phyloP scores from a whole-genome alignment of 202 grass and related monocot genomes.

The Saccharum hybrid region DNA sequence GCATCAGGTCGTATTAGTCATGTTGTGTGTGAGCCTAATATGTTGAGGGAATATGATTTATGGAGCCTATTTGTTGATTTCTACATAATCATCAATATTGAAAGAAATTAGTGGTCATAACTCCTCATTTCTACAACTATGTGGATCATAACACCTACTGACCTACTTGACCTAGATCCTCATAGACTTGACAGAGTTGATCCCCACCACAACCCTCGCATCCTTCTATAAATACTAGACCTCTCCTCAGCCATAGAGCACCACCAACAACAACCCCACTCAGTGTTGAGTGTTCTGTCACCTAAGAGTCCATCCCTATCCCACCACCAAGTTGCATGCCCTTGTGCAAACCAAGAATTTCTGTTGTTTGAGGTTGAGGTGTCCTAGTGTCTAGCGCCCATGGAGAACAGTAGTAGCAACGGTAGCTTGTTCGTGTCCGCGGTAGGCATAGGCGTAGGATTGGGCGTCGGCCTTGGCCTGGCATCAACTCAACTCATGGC shows the following conservation, averaged over 20 bases:
- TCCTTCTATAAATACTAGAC: constrained; percentile 18
- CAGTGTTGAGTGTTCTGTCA: background rate
- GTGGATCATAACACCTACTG: background rate
- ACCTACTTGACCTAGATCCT: constrained; percentile 17
- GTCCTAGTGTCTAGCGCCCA: background rate
- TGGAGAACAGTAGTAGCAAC: constrained; percentile 46
- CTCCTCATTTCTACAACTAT: too few relatives aligned
- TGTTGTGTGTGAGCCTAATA: too few relatives aligned
- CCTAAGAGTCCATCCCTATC: background rate
- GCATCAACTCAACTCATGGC: constrained; percentile 53
- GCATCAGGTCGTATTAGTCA: background rate
- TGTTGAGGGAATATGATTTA: background rate
- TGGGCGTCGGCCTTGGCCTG: constrained; percentile 57
- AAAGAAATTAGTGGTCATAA: too few relatives aligned
- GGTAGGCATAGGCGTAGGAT: constrained; percentile 46
- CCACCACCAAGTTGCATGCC: constrained; percentile 29
- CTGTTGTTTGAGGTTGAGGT: background rate
- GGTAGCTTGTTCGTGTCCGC: constrained; percentile 57
- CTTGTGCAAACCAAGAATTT: background rate
- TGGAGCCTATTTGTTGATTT: background rate
- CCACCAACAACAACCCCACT: background rate
- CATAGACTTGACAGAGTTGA: background rate
- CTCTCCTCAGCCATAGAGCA: background rate
- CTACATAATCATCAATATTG: background rate
- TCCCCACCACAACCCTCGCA: background rate